phyloP scores from a whole-genome alignment of 352 stramenopile species.

The Halophytophthora batemanensis region DNA sequence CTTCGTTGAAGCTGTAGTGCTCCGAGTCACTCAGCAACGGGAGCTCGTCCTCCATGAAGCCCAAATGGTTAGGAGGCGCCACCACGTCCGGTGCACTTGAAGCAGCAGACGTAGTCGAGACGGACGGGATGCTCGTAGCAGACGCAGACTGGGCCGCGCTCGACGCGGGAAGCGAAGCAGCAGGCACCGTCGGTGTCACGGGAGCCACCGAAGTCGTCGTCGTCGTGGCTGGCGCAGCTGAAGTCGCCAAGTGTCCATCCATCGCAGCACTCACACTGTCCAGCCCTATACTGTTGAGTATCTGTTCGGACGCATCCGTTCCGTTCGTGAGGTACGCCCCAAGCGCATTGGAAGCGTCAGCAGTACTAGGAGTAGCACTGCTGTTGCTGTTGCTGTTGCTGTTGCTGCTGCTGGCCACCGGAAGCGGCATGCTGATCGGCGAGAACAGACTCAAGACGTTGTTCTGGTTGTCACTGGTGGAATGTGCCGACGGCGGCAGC shows the following conservation, averaged over 20 bases:
- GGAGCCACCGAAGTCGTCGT: no score
- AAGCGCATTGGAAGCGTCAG: not conserved
- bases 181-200: not conserved
- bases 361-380: constrained; percentile 4
- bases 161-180: not conserved
- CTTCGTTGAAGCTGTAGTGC: constrained; percentile 68
- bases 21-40: constrained; percentile 66
- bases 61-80: constrained; percentile 26
- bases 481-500: constrained; percentile 7
- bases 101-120: constrained; percentile 2
- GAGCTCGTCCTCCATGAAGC: constrained; percentile 76
- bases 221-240: no score
- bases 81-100: constrained; percentile 2
- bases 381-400: constrained; percentile 17
- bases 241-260: no score
- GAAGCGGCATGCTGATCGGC: constrained; percentile 19
- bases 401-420: constrained; percentile 18
- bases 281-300: not conserved
- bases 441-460: constrained; percentile 84
- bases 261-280: no score
- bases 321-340: constrained; percentile 31
- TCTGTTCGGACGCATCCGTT: not conserved
- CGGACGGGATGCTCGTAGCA: not conserved
- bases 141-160: not conserved
- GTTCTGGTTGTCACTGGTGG: constrained; percentile 27